Evolutionary conservation across 345 rosid species (phyloP).

Genomic region (Brassica juncea): DNA sequence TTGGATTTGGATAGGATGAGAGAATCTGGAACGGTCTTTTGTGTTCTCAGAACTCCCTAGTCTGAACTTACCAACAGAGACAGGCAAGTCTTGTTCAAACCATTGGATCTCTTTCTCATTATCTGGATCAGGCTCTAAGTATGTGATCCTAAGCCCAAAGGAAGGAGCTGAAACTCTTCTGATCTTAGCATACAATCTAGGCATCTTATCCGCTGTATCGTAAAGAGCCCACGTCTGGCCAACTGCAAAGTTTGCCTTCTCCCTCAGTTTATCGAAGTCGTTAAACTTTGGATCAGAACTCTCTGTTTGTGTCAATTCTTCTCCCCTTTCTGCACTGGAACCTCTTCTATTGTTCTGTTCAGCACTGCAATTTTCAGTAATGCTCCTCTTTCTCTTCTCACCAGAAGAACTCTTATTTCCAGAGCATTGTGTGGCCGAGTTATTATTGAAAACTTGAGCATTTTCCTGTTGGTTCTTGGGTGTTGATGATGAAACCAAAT

Average conservation of each 20-base stretch:
- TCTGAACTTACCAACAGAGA: conserved; percentile 7
- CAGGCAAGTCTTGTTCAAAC: background rate
- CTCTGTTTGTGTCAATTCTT: too few species aligned
- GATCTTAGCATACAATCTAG: conserved; percentile 66
- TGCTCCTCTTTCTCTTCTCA: conserved; percentile 22
- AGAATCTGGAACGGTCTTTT: background rate
- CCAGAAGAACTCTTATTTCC: too few species aligned
- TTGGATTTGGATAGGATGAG: conserved; percentile 4
- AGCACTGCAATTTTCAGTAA: background rate
- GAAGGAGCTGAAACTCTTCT: conserved; percentile 44
- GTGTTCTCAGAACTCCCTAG: background rate
- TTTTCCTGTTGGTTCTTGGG: too few species aligned
- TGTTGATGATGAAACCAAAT: too few species aligned
- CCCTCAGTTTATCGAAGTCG: conserved; percentile 55
- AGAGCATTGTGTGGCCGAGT: too few species aligned
- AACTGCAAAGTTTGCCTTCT: conserved; percentile 45
- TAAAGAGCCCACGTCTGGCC: conserved; percentile 75
- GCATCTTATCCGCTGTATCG: conserved; percentile 58
- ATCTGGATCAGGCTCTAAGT: conserved; percentile 61
- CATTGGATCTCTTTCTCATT: background rate
- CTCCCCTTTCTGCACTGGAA: too few species aligned
- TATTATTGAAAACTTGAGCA: too few species aligned
- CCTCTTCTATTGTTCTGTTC: conserved; percentile 28
- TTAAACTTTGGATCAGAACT: background rate
- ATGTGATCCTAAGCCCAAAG: conserved; percentile 52